Evolutionary conservation across 2,329 filamentous ascomycete genomes (phyloP).

Genomic region (Ceratocystis alfenasii): DNA sequence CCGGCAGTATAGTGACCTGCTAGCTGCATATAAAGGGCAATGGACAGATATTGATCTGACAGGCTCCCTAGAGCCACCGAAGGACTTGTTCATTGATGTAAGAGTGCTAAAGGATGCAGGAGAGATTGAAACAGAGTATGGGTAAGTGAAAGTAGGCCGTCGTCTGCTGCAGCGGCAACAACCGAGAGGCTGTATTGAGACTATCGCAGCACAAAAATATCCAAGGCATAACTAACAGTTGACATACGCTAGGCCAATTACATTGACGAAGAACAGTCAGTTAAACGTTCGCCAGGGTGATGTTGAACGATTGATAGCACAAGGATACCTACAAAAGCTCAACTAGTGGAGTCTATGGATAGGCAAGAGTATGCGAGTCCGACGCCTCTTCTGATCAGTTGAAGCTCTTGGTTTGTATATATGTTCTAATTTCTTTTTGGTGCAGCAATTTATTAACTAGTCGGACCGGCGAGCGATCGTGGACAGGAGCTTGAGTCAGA

Average conservation of each 20-base stretch:
- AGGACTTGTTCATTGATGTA: constrained; percentile 93
- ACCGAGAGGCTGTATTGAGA: background rate
- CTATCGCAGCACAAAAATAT: too few relatives aligned
- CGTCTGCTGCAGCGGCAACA: too few relatives aligned
- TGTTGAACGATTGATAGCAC: constrained; percentile 84
- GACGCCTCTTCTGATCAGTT: background rate
- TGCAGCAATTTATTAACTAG: background rate
- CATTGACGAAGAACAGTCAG: constrained; percentile 93
- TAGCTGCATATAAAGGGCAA: constrained; percentile 94
- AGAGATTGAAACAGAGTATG: constrained; percentile 98
- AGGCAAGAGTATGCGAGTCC: background rate
- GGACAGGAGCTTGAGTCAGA: background rate
- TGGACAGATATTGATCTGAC: constrained; percentile 98
- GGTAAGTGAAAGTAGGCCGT: constrained; percentile 44
- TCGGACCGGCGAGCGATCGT: background rate
- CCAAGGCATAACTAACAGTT: constrained; percentile 20
- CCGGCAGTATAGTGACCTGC: constrained; percentile 75
- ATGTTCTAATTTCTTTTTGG: background rate
- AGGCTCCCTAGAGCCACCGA: constrained; percentile 84
- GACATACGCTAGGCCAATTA: constrained; percentile 58
- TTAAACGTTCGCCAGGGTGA: constrained; percentile 94
- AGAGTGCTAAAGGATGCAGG: constrained; percentile 91
- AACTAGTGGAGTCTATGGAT: constrained; percentile 38
- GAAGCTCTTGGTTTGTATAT: background rate
- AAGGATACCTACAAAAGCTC: constrained; percentile 87